Evolutionary conservation across 345 rosid species (phyloP).

Genomic region (Firmiana major): DNA sequence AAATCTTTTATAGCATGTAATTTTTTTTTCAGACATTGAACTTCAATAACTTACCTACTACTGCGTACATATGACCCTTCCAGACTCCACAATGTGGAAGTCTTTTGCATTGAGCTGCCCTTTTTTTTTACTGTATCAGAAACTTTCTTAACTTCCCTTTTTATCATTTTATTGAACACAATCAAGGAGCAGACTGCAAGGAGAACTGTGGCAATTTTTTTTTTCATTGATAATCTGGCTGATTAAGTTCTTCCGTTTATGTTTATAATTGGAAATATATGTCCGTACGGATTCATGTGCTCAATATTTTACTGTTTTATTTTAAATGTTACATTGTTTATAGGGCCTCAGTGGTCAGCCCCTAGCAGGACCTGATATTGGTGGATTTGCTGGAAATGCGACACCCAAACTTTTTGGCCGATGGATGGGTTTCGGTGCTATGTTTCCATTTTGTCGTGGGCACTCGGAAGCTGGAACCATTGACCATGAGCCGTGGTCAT

Average conservation of each 20-base stretch:
- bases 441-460: conserved; percentile 94
- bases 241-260: neutral
- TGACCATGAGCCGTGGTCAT: conserved; percentile 97
- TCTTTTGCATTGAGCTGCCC: too few relatives aligned
- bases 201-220: neutral
- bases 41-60: neutral
- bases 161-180: neutral
- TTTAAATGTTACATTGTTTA: conserved; percentile 13
- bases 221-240: neutral
- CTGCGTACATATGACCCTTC: too few relatives aligned
- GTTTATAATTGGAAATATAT: neutral
- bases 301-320: neutral
- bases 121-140: too few relatives aligned
- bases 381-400: conserved; percentile 91
- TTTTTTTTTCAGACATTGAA: neutral
- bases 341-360: conserved; percentile 98
- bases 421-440: conserved; percentile 93
- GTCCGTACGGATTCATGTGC: neutral
- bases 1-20: too few relatives aligned
- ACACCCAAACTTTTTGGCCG: conserved; percentile 81
- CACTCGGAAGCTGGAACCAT: conserved; percentile 65
- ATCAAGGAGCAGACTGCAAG: neutral
- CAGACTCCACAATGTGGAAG: too few relatives aligned
- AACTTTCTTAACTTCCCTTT: neutral
- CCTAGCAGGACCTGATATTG: conserved; percentile 93